These are phyloP conservation scores for Penicillium malachiteum DNA, from an alignment of 495 filamentous ascomycete genomes.

Conservation along the genomic window DNA sequence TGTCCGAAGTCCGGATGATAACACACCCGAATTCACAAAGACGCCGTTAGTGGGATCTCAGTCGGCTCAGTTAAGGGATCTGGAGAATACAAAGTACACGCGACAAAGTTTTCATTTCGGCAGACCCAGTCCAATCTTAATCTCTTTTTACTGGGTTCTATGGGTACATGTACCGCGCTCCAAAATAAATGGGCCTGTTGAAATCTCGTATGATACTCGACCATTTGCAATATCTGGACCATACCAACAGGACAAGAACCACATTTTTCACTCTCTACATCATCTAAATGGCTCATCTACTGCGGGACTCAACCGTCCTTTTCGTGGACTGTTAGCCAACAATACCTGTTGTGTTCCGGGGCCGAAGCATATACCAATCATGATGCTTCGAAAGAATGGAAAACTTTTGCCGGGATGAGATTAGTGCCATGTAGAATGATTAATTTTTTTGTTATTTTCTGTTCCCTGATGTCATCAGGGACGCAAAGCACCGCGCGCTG, in stretches of 20 bases:
- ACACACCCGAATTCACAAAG: neutral
- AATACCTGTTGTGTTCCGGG: neutral
- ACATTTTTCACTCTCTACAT: too few relatives aligned
- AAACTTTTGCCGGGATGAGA: neutral
- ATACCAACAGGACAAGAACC: too few relatives aligned
- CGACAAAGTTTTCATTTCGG: too few relatives aligned
- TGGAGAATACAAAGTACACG: neutral
- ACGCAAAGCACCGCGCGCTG: slow-evolving; percentile 17
- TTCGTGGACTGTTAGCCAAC: too few relatives aligned
- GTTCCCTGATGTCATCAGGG: slow-evolving; percentile 26
- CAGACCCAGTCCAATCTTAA: too few relatives aligned
- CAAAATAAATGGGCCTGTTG: too few relatives aligned
- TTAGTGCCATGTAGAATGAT: neutral
- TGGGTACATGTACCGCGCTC: too few relatives aligned
- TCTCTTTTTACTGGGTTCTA: too few relatives aligned
- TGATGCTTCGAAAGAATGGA: neutral
- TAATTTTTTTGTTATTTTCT: neutral
- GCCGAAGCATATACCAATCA: neutral
- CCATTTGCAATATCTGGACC: too few relatives aligned
- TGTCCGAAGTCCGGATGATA: neutral
- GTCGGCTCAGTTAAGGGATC: neutral
- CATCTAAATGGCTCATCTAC: too few relatives aligned
- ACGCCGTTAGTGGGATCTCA: neutral
- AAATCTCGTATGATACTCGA: too few relatives aligned
- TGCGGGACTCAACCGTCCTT: too few relatives aligned